phyloP scores from a whole-genome alignment of 176 grass and related monocot species.

The Bolboschoenus planiculmis region DNA sequence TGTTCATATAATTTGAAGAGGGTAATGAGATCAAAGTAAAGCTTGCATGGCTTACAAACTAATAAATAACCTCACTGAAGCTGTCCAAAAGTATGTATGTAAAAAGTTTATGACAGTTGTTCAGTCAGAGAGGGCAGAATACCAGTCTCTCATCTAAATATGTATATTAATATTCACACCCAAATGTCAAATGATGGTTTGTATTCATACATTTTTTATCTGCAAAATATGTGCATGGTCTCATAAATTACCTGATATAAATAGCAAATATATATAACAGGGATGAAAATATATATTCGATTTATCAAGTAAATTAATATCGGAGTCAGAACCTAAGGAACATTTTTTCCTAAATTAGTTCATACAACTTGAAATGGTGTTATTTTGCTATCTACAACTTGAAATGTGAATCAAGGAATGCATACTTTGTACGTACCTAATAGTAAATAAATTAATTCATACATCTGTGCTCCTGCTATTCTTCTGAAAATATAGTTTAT shows the following conservation, averaged over 20 bases:
- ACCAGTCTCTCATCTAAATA: background rate
- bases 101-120: too few species aligned
- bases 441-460: background rate
- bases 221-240: background rate
- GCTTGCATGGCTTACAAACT: too few species aligned
- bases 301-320: too few species aligned
- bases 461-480: background rate
- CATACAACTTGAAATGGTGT: too few species aligned
- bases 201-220: background rate
- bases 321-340: too few species aligned
- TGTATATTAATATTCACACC: too few species aligned
- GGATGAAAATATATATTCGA: background rate
- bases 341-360: too few species aligned
- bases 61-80: too few species aligned
- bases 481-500: background rate
- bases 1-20: too few species aligned
- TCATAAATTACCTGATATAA: too few species aligned
- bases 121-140: background rate
- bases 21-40: too few species aligned
- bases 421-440: background rate
- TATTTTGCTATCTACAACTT: background rate
- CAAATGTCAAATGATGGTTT: background rate
- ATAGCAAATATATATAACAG: background rate
- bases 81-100: too few species aligned
- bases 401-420: background rate